These are phyloP conservation scores for Candida suzukii DNA, from an alignment of 805 yeast species.

Conservation along the genomic window DNA sequence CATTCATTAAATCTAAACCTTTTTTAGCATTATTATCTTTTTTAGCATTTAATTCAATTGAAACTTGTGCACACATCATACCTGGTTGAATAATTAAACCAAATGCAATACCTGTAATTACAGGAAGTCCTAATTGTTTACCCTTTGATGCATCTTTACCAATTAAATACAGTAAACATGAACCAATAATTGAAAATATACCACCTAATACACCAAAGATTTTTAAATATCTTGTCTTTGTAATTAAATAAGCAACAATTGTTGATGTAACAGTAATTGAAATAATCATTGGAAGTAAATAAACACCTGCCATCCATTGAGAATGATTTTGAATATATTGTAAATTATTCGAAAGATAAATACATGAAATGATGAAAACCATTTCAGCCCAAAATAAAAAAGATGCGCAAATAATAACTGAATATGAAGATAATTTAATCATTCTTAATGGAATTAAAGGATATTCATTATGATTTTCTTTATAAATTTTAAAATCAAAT, in stretches of 20 bases:
- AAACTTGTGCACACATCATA: conserved; percentile 37
- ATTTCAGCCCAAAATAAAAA: conserved; percentile 24
- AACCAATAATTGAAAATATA: conserved; percentile 34
- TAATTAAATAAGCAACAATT: conserved; percentile 30
- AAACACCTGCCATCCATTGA: conserved; percentile 41
- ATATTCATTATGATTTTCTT: conserved; percentile 10
- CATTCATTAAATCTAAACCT: conserved; percentile 36
- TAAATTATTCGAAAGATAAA: conserved; percentile 39
- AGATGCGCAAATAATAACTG: conserved; percentile 13
- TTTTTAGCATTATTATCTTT: conserved; percentile 7
- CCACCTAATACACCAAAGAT: conserved; percentile 33
- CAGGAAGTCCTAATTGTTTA: conserved; percentile 36
- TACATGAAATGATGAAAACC: conserved; percentile 32
- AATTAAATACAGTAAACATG: conserved; percentile 37
- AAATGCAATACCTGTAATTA: conserved; percentile 38
- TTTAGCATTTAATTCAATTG: conserved; percentile 28
- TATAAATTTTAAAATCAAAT: conserved; percentile 35
- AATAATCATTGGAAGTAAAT: conserved; percentile 37
- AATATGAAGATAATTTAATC: conserved; percentile 27
- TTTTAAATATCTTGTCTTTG: conserved; percentile 32
- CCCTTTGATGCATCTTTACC: conserved; percentile 29
- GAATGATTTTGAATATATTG: conserved; percentile 37
- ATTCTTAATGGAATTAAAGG: conserved; percentile 43
- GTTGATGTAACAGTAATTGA: conserved; percentile 36
- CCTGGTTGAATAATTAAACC: conserved; percentile 43